Conservation (phyloP, 1,284 basidiomycete species). For the Heterobasidion occidentale region DNA sequence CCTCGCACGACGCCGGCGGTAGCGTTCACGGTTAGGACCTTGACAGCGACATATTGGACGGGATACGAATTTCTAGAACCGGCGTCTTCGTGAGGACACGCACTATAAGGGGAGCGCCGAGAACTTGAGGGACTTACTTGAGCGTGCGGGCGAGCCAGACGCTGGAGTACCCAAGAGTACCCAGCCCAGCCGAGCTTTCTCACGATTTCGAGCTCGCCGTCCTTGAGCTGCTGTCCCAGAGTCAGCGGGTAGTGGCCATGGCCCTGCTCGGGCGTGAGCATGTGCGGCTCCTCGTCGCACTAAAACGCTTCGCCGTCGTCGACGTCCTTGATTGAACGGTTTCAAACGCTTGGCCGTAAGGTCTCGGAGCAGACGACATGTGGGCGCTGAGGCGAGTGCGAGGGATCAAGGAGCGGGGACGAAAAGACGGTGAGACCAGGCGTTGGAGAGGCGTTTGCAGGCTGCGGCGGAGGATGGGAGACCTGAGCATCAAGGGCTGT, state of each 20-base stretch:
- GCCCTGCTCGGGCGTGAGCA: neutral
- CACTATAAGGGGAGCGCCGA: neutral
- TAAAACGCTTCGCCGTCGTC: neutral
- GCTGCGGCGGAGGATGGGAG: no score
- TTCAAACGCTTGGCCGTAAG: no score
- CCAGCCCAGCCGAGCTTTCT: neutral
- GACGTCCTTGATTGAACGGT: no score
- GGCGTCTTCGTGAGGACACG: neutral
- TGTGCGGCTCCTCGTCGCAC: slow-evolving; percentile 2
- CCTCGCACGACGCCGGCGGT: neutral
- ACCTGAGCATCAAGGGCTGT: no score
- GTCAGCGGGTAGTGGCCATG: slow-evolving; percentile 1
- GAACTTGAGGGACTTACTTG: neutral
- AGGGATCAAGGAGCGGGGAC: no score
- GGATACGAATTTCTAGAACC: neutral
- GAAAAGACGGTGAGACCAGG: no score
- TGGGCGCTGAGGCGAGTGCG: no score
- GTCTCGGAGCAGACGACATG: no score
- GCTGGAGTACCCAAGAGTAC: neutral
- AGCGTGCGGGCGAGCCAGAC: neutral
- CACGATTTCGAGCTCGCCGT: neutral
- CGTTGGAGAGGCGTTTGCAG: no score
- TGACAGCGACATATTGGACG: neutral
- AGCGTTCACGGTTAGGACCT: neutral
- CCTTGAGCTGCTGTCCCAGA: neutral